Evolutionary conservation across 1,139 yeast species (phyloP), one percentile per base, ranked within the genome.

Genomic region (Pneumocystis murina): DNA sequence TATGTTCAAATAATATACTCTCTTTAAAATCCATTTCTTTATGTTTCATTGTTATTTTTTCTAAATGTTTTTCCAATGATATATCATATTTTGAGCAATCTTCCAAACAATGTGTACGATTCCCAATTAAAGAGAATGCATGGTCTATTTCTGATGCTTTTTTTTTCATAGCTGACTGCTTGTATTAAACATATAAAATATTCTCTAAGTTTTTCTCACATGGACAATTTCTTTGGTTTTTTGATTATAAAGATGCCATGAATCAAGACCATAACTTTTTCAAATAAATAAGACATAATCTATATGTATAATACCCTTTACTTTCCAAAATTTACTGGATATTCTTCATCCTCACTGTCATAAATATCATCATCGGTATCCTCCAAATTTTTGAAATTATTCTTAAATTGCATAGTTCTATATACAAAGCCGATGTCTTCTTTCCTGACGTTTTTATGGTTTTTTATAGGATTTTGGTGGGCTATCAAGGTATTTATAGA

Each of bases 341-440:
- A 63, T 38, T 55, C 63, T n/a, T 33, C 17, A 30, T 63, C 64
- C 30, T 64, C 65, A 24, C 64, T 62, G 17, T 62, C 65, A 10
- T 61, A 63, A 3, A 62, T 20, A 59, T 59, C 59, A 24, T 64
- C 61, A 58, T 55, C 57, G 14, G 16, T 7, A 24, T 17, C 3
- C 20, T 43, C 28, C 28, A 12, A 20, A 48, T 48, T 48, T 48
- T 24, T 24, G 20, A 24, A 3, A 33, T 33, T 33, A 33, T 33
- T 33, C 1, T 33, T 6, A 33, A 33, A 33, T 33, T 33, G 35
- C 35, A 33, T 33, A 33, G 35, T 33, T 33, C 4, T 7, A 33
- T 33, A 33, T 33, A 33, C 7, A 33, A 6, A 33, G 35, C 8
- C 35, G 35, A 33, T 4, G 35, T 20, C 16, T 6, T 17, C 2